These are phyloP conservation scores for Gossypium mustelinum DNA, from an alignment of 345 rosid species.

Conservation along the genomic window DNA sequence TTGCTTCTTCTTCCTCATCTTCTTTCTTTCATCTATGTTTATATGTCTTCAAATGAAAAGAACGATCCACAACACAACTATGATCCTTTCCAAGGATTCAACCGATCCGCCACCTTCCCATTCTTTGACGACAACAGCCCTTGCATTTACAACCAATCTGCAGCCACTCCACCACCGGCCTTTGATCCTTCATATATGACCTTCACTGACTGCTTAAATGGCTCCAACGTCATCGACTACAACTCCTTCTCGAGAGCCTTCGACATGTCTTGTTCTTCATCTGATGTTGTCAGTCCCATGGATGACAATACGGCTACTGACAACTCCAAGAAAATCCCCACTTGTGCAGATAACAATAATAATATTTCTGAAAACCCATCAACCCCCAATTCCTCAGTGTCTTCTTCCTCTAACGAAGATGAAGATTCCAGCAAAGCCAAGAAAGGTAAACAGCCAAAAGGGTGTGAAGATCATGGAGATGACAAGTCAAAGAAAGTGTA, in stretches of 20 bases:
- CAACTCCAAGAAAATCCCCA: conserved; percentile 7
- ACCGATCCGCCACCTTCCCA: conserved; percentile 9
- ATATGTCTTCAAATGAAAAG: conserved; percentile 32
- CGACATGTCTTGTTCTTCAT: conserved; percentile 40
- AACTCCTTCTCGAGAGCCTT: conserved; percentile 30
- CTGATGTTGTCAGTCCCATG: conserved; percentile 28
- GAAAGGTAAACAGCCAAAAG: conserved; percentile 28
- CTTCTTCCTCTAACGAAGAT: conserved; percentile 35
- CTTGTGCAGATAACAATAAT: neutral
- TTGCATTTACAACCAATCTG: conserved; percentile 11
- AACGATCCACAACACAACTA: conserved; percentile 13
- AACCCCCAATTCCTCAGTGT: conserved; percentile 33
- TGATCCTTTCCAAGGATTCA: conserved; percentile 33
- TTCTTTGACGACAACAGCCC: conserved; percentile 26
- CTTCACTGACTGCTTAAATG: conserved; percentile 40
- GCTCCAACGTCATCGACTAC: conserved; percentile 25
- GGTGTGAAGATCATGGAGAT: conserved; percentile 14
- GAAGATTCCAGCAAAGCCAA: conserved; percentile 28
- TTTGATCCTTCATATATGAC: conserved; percentile 26
- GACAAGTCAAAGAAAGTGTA: conserved; percentile 39
- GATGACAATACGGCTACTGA: conserved; percentile 1
- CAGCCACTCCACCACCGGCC: neutral
- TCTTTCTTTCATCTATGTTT: neutral
- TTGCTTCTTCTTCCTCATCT: conserved; percentile 7
- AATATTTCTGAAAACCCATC: conserved; percentile 24